Evolutionary conservation across 2,329 filamentous ascomycete genomes (phyloP).

Genomic region (Rosellinia necatrix): DNA sequence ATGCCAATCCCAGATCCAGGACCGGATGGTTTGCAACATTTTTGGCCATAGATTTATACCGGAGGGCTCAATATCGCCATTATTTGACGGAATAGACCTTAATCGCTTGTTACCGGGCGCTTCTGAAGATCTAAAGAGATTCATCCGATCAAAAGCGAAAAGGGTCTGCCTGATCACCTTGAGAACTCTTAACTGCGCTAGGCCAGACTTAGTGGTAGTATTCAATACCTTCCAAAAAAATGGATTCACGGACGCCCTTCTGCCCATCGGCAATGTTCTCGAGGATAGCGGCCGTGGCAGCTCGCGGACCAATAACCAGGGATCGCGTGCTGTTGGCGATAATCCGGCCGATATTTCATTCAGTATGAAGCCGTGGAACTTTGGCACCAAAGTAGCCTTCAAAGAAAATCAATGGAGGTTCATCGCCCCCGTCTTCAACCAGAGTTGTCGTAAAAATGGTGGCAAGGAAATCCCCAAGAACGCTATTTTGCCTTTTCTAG

Average conservation of each 20-base stretch:
- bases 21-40: background rate
- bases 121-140: background rate
- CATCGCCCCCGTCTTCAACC: conserved; percentile 13
- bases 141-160: background rate
- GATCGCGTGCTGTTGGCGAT: too few relatives aligned
- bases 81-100: conserved; percentile 3
- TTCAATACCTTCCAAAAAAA: background rate
- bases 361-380: conserved; percentile 1
- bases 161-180: conserved; percentile 2
- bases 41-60: too few relatives aligned
- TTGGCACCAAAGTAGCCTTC: too few relatives aligned
- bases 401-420: conserved; percentile 9
- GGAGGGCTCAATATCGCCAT: background rate
- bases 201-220: background rate
- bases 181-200: background rate
- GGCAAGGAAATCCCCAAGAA: background rate
- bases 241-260: conserved; percentile 1
- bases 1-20: too few relatives aligned
- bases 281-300: background rate
- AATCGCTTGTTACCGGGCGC: conserved; percentile 5
- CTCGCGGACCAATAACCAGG: too few relatives aligned
- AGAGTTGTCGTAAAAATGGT: background rate
- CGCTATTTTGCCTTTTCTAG: conserved; percentile 12
- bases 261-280: conserved; percentile 9
- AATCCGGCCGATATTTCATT: conserved; percentile 3